phyloP scores from a whole-genome alignment of 768 basidiomycete genomes.

The Psilocybe azurescens region DNA sequence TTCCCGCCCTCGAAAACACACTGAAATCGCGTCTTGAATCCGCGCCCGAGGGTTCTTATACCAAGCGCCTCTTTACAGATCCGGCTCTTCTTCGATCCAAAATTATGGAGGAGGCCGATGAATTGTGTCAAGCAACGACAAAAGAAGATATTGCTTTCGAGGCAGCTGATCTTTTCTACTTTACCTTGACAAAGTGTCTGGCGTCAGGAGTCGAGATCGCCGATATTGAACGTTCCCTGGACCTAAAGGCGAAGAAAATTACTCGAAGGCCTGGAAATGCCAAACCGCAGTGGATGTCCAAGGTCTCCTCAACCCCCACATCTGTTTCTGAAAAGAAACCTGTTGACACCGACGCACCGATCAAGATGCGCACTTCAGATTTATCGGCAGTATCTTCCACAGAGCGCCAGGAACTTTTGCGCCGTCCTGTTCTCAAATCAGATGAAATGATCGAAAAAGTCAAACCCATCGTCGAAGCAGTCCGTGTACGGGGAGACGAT shows the following conservation, averaged over 20 bases:
- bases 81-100: conserved; percentile 84
- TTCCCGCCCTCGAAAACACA: conserved; percentile 81
- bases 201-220: conserved; percentile 80
- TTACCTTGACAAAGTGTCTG: conserved; percentile 85
- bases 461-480: conserved; percentile 90
- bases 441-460: conserved; percentile 93
- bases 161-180: conserved; percentile 94
- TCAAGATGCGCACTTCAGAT: conserved; percentile 79
- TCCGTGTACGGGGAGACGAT: conserved; percentile 82
- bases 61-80: conserved; percentile 84
- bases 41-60: conserved; percentile 93
- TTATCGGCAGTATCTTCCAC: conserved; percentile 51
- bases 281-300: conserved; percentile 76
- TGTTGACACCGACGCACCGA: conserved; percentile 45
- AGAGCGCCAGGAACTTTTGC: conserved; percentile 73
- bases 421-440: conserved; percentile 87
- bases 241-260: conserved; percentile 85
- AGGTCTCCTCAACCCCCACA: conserved; percentile 25
- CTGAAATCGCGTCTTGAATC: conserved; percentile 71
- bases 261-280: conserved; percentile 90
- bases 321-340: conserved; percentile 20
- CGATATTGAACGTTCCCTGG: conserved; percentile 85
- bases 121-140: conserved; percentile 84
- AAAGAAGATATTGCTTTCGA: conserved; percentile 91
- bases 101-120: conserved; percentile 98